Percentiles rank a stretch among this genome's conserved stretches.
Conservation (phyloP, 768 basidiomycete genomes). For the Multifurca ochricompacta region DNA sequence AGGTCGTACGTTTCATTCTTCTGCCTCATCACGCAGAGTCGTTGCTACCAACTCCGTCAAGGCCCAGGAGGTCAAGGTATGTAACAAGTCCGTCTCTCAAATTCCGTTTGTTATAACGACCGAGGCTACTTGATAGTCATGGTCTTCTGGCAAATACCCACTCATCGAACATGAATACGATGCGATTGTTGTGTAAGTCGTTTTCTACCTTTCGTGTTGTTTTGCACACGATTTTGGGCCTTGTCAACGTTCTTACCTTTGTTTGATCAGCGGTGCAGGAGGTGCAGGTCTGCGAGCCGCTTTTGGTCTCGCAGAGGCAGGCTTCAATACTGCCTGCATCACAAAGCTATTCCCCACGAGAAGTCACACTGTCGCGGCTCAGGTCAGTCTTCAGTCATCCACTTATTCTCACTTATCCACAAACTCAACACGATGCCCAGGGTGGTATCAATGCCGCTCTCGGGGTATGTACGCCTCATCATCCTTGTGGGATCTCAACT, state of each 20-base stretch:
- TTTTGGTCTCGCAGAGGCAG: conserved; percentile 96
- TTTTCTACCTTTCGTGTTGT: background rate
- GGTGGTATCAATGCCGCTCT: conserved; percentile 98
- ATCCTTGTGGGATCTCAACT: background rate
- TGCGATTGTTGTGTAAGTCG: conserved; percentile 90
- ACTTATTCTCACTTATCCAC: background rate
- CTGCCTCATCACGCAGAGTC: conserved; percentile 50
- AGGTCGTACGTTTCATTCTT: conserved; percentile 55
- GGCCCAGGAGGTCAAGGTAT: conserved; percentile 76
- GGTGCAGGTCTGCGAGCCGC: conserved; percentile 97
- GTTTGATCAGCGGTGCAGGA: conserved; percentile 72
- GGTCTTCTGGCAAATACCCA: conserved; percentile 86
- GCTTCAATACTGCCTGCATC: conserved; percentile 98
- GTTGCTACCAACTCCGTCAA: conserved; percentile 67
- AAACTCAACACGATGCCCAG: conserved; percentile 30
- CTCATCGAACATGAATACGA: conserved; percentile 99
- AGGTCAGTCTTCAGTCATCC: conserved; percentile 41
- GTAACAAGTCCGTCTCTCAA: conserved; percentile 14
- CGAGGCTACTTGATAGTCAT: conserved; percentile 39
- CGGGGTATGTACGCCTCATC: conserved; percentile 49
- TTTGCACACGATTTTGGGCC: background rate
- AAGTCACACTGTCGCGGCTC: conserved; percentile 97
- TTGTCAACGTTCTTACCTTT: background rate
- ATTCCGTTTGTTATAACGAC: conserved; percentile 1
- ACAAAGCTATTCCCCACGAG: conserved; percentile 98